phyloP scores from a whole-genome alignment of 352 stramenopile genomes.

The Globisporangium abappressorium region DNA sequence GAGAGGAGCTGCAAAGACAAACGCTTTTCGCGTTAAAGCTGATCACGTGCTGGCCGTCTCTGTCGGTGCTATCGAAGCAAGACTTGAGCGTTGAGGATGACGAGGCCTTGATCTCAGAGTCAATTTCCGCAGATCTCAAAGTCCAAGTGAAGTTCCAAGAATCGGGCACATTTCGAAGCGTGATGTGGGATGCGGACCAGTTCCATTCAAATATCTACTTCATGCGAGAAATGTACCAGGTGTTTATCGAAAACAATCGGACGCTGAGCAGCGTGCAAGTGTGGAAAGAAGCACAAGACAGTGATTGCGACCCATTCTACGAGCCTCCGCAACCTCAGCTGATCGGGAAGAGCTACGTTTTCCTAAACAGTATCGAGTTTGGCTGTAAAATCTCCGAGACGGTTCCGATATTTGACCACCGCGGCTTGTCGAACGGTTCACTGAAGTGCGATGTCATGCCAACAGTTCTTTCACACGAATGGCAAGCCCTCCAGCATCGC shows the following conservation, averaged over 20 bases:
- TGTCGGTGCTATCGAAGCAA: constrained; percentile 24
- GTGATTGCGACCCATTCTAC: constrained; percentile 74
- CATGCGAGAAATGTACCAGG: constrained; percentile 89
- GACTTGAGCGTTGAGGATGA: constrained; percentile 49
- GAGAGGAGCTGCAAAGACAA: constrained; percentile 72
- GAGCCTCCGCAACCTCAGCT: constrained; percentile 61
- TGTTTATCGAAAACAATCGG: constrained; percentile 76
- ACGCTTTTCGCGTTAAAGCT: constrained; percentile 70
- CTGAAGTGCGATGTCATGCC: constrained; percentile 60
- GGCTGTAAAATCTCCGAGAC: constrained; percentile 58
- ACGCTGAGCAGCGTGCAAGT: constrained; percentile 28
- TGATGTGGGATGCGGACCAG: constrained; percentile 77
- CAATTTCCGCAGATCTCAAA: constrained; percentile 65
- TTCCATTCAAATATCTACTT: constrained; percentile 77
- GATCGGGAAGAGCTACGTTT: constrained; percentile 76
- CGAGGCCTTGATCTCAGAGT: constrained; percentile 41
- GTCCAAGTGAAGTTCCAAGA: constrained; percentile 82
- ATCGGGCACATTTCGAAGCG: constrained; percentile 62
- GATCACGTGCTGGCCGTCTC: constrained; percentile 38
- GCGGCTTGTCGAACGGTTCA: constrained; percentile 31
- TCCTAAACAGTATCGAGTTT: constrained; percentile 54
- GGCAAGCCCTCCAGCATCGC: constrained; percentile 62
- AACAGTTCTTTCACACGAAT: constrained; percentile 72
- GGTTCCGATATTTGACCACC: constrained; percentile 57
- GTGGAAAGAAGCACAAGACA: constrained; percentile 33